Percentiles rank a stretch among this genome's conserved stretches.
Evolutionary conservation across 257 asterid species (phyloP).

Genomic region (Solanum phureja): DNA sequence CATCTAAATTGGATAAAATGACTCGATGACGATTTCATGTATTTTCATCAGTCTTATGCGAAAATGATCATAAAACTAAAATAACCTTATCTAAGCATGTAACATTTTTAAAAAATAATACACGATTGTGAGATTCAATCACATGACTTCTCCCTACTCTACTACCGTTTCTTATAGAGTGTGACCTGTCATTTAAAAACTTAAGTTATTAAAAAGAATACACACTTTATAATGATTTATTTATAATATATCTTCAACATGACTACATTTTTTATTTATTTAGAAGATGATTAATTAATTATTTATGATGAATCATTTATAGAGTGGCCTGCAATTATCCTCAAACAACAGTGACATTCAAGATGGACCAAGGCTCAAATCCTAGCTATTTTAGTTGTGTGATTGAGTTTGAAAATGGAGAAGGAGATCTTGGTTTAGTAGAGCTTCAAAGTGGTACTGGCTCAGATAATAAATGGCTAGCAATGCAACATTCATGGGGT

Average conservation of each 20-base stretch:
- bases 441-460: background rate
- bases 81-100: background rate
- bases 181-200: background rate
- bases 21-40: background rate
- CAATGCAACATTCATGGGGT: conserved; percentile 27
- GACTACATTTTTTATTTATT: background rate
- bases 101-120: no score
- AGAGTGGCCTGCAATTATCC: conserved; percentile 24
- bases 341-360: conserved; percentile 1
- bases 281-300: background rate
- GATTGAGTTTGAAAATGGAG: conserved; percentile 22
- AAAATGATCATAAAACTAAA: background rate
- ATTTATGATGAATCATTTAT: background rate
- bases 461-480: background rate
- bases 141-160: background rate
- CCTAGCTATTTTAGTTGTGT: conserved; percentile 12
- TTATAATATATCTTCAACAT: background rate
- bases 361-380: conserved; percentile 18
- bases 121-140: background rate
- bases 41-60: background rate
- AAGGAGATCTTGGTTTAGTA: conserved; percentile 26
- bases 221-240: background rate
- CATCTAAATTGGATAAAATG: background rate
- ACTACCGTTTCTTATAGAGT: background rate
- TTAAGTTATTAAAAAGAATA: background rate